Conservation (phyloP, 2,329 filamentous ascomycete species). For the Aspergillus aculeatinus region DNA sequence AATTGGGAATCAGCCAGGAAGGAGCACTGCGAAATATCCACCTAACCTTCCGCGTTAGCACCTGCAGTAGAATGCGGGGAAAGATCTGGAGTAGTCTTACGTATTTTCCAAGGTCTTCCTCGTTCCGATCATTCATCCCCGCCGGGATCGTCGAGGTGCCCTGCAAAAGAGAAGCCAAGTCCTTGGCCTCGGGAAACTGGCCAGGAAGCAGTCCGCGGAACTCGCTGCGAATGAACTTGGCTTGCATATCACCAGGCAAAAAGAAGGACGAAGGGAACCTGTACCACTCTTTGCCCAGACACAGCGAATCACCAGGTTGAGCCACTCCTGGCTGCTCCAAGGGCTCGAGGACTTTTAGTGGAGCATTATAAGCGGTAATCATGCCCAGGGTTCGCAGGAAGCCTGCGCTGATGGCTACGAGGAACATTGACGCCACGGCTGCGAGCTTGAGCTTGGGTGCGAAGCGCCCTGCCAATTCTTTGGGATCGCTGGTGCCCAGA, state of each 20-base stretch:
- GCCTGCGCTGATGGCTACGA: slow-evolving; percentile 65
- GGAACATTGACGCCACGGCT: slow-evolving; percentile 58
- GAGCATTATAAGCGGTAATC: slow-evolving; percentile 79
- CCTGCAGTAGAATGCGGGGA: background rate
- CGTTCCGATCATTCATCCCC: slow-evolving; percentile 90
- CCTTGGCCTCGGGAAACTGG: slow-evolving; percentile 75
- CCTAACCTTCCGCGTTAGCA: slow-evolving; percentile 39
- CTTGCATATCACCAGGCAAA: slow-evolving; percentile 75
- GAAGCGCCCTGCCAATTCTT: slow-evolving; percentile 67
- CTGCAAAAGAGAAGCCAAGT: slow-evolving; percentile 69
- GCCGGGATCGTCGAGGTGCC: slow-evolving; percentile 79
- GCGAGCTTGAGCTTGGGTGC: slow-evolving; percentile 72
- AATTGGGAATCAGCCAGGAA: slow-evolving; percentile 89
- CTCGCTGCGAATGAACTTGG: slow-evolving; percentile 87
- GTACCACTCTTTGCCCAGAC: slow-evolving; percentile 97
- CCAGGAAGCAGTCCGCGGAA: slow-evolving; percentile 87
- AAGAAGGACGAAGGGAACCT: slow-evolving; percentile 93
- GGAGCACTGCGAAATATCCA: slow-evolving; percentile 69
- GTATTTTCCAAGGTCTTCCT: slow-evolving; percentile 85
- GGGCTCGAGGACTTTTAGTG: slow-evolving; percentile 61
- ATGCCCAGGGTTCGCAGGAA: slow-evolving; percentile 73
- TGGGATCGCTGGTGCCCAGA: slow-evolving; percentile 68
- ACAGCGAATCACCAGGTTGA: slow-evolving; percentile 67
- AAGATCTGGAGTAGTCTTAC: slow-evolving; percentile 45
- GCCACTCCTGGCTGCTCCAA: slow-evolving; percentile 53